These are phyloP conservation scores for Candida vaughaniae DNA, from an alignment of 805 yeast genomes.

Conservation along the genomic window DNA sequence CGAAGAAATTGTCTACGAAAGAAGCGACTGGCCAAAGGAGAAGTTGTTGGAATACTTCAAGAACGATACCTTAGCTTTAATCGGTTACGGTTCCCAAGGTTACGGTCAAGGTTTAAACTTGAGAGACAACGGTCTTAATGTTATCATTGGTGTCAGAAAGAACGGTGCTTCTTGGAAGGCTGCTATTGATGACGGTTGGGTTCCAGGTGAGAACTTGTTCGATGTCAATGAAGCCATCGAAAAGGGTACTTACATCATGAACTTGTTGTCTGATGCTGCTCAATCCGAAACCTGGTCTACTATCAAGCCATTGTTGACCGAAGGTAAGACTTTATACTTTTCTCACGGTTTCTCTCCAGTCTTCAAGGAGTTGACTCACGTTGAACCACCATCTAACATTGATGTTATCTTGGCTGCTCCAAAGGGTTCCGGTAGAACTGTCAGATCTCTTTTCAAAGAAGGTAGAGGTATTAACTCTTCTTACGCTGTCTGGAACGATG, in stretches of 20 bases:
- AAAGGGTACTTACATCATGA: conserved; percentile 94
- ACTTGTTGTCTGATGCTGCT: conserved; percentile 98
- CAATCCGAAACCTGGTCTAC: conserved; percentile 97
- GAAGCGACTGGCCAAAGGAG: conserved; percentile 99
- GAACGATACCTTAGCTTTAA: conserved; percentile 94
- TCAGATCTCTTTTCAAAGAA: conserved; percentile 98
- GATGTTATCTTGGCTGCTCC: conserved; percentile 99
- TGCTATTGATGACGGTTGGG: conserved; percentile 99
- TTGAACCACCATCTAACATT: conserved; percentile 90
- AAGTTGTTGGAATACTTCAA: conserved; percentile 94
- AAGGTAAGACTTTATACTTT: conserved; percentile 97
- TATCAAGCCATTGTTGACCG: conserved; percentile 87
- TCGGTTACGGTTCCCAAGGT: conserved; percentile 99
- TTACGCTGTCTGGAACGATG: conserved; percentile 99
- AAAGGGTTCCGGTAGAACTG: conserved; percentile 99
- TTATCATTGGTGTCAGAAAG: conserved; percentile 97
- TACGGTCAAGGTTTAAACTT: conserved; percentile 99
- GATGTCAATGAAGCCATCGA: conserved; percentile 90
- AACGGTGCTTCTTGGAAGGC: conserved; percentile 99
- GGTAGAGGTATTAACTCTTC: conserved; percentile 99
- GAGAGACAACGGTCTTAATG: conserved; percentile 98
- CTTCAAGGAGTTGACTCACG: conserved; percentile 95
- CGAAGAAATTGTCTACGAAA: conserved; percentile 94
- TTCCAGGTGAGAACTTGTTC: conserved; percentile 97
- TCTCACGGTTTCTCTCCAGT: conserved; percentile 99